Evolutionary conservation across 441 rosid genomes (phyloP), one percentile per base, ranked within the genome.

Genomic region (Erysimum cheiri): DNA sequence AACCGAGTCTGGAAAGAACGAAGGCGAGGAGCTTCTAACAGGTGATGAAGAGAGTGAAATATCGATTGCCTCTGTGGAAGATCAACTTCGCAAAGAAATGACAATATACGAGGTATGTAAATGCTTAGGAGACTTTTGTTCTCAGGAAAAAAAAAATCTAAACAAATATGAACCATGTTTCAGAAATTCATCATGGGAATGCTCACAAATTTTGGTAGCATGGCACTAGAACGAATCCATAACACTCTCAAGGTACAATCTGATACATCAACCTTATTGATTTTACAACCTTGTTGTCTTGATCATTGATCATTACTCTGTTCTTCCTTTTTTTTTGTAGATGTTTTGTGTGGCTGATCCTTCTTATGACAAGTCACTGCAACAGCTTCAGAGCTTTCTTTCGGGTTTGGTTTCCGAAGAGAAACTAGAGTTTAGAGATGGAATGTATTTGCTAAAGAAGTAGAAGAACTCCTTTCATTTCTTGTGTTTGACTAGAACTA

Each of bases 171-270:
- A 54, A 58, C 22, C 29, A 53, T 55, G 29, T 39, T 55, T 64
- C 81, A 95, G 98, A 90, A 95, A 88, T 95, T 87, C 59, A 95
- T 95, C 69, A 64, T 84, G 90, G 98, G 96, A 67, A 95, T 92
- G 98, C 98, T 92, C 63, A 92, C 95, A 63, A 89, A 95, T 78
- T 89, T 95, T 33, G 93, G 97, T 29, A 85, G 85, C 84, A 90
- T 90, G 97, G 83, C 92, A 54, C 76, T 88, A 69, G 97, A 92
- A 69, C 80, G 90, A 76, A 95, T 92, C 75, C 98, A 95, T 58
- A 90, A 92, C 70, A 90, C 91, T 24, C 95, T 92, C 50, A 92
- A 92, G 93, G 97, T 90, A 80, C 44, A 26, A 15, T 33, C 52
- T 32, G 39, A 6, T 44, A 22, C 24, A 11, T 50, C 10, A 58